Evolutionary conservation across 2,329 filamentous ascomycete genomes (phyloP), one percentile per base, ranked within the genome.

Genomic region (Huntiella abstrusa): DNA sequence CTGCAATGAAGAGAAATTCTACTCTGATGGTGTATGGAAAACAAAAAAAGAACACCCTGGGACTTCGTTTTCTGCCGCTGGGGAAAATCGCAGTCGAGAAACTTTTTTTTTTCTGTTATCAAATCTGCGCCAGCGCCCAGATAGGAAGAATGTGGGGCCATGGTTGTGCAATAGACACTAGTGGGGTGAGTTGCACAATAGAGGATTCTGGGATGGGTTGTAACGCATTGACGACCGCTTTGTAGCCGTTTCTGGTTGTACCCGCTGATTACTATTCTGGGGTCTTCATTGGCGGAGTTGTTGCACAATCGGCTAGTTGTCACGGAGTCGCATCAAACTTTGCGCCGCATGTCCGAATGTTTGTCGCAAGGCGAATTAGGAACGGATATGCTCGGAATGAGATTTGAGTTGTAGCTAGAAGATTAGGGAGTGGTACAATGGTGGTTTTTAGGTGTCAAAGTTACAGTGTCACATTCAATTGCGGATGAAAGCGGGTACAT

Each of bases 91-190:
- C 41, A 28, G 22, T 28, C 22, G 22, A 47, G 45, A 47, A 47
- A 50, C 44, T 45, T 47, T 50, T 50, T 49, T 49, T 49, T 50
- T 43, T 42, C 43, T 47, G 45, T 47, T 50, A 50, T 50, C 48
- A 47, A 33, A 46, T 37, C 36, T 47, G 45, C 44, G 44, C 48
- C 48, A 49, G 38, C 37, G 38, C 39, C 16, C 44, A 42, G 48
- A 49, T 47, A 49, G 48, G 37, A 41, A 28, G 22, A 28, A 28
- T 28, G 22, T 28, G 22, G 22, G 22, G 22, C 22, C 22, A 28
- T 28, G 22, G 22, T 28, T 28, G 22, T 8, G 22, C 8, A 28
- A 28, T 28, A 28, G 45, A 43, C 45, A 47, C 35, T 17, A 50
- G 48, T 50, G 45, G 48, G 48, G 45, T 45, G 28, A 49, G 35